Evolutionary conservation across 805 yeast genomes (phyloP).

Genomic region (Kodamaea laetipori): DNA sequence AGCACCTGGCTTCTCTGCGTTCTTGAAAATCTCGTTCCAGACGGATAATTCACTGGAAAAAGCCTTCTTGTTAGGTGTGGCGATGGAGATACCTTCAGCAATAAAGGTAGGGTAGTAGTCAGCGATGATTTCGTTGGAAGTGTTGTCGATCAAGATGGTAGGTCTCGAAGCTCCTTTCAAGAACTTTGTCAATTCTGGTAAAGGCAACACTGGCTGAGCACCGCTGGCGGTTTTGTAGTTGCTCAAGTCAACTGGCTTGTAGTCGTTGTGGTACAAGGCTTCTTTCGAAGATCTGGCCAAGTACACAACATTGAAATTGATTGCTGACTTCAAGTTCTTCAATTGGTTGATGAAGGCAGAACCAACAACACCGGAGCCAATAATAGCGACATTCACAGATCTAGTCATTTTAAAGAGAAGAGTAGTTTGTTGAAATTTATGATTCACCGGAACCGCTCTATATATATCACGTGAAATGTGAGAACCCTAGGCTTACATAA

Average conservation of each 20-base stretch:
- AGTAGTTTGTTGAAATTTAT: conserved; percentile 3
- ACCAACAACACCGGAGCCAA: conserved; percentile 93
- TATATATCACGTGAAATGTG: conserved; percentile 4
- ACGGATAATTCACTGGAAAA: conserved; percentile 73
- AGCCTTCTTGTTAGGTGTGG: conserved; percentile 98
- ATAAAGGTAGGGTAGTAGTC: conserved; percentile 74
- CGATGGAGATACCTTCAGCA: conserved; percentile 80
- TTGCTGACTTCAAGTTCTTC: conserved; percentile 56
- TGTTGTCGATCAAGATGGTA: conserved; percentile 88
- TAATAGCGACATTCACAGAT: conserved; percentile 45
- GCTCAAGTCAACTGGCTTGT: conserved; percentile 65
- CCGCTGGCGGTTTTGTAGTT: conserved; percentile 55
- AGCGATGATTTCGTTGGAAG: conserved; percentile 81
- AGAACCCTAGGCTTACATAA: not conserved
- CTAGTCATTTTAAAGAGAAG: conserved; percentile 7
- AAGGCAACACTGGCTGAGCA: conserved; percentile 51
- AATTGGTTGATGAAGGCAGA: conserved; percentile 86
- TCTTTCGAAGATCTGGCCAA: conserved; percentile 71
- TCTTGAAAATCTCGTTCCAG: conserved; percentile 75
- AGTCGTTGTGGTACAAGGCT: conserved; percentile 69
- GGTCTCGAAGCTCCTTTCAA: conserved; percentile 71
- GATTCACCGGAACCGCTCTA: conserved; percentile 5
- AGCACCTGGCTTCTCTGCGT: conserved; percentile 51
- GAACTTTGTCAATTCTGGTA: conserved; percentile 60
- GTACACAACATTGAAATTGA: conserved; percentile 74